Evolutionary conservation across 2,329 filamentous ascomycete species (phyloP).

Genomic region (Dendrostoma leiphaemia): DNA sequence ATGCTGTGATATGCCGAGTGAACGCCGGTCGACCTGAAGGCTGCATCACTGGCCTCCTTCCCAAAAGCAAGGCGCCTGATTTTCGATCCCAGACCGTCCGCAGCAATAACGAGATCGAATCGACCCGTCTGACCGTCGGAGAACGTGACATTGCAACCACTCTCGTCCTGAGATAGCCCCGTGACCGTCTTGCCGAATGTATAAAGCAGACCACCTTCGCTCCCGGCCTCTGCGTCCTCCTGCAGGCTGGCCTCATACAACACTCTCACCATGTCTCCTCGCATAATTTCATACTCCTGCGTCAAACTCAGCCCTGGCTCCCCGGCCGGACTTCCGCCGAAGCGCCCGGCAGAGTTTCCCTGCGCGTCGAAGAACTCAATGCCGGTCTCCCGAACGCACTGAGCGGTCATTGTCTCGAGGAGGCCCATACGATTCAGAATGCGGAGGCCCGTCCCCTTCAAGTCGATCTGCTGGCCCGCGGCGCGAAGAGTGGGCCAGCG

Average conservation of each 20-base stretch:
- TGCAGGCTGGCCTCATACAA: conserved; percentile 24
- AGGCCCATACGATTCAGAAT: conserved; percentile 16
- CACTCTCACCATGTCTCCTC: neutral
- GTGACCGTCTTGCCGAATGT: conserved; percentile 29
- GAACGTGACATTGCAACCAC: conserved; percentile 37
- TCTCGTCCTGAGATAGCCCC: conserved; percentile 27
- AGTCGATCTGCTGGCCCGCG: conserved; percentile 26
- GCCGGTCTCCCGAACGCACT: conserved; percentile 29
- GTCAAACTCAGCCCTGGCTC: conserved; percentile 35
- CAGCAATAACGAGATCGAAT: conserved; percentile 54
- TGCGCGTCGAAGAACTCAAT: conserved; percentile 41
- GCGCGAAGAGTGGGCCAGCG: conserved; percentile 23
- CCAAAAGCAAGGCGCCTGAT: conserved; percentile 41
- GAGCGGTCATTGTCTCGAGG: conserved; percentile 11
- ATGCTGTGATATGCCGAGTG: conserved; percentile 23
- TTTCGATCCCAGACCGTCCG: conserved; percentile 53
- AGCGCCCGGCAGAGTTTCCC: conserved; percentile 35
- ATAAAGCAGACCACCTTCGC: conserved; percentile 19
- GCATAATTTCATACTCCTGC: conserved; percentile 1
- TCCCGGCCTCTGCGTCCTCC: conserved; percentile 5
- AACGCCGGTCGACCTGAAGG: conserved; percentile 24
- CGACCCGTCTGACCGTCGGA: conserved; percentile 38
- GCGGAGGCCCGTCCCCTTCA: conserved; percentile 23
- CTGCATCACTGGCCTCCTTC: conserved; percentile 22
- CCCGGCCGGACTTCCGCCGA: conserved; percentile 37